These are phyloP conservation scores for Ustilago sp. DNA, from an alignment of 1,284 basidiomycete genomes.

Conservation along the genomic window DNA sequence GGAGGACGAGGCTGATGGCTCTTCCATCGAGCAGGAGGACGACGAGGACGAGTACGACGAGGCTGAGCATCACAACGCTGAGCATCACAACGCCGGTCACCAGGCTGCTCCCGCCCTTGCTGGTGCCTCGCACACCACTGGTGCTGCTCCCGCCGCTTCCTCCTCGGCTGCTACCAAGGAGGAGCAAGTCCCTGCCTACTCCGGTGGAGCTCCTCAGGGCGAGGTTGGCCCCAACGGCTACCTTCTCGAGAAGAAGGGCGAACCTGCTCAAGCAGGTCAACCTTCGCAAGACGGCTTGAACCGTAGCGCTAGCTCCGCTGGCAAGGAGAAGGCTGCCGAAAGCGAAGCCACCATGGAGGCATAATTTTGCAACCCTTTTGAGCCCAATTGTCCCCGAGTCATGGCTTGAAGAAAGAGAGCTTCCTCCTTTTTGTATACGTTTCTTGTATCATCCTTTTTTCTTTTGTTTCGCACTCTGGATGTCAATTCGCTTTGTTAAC, in stretches of 20 bases:
- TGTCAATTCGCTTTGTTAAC: conserved; percentile 25
- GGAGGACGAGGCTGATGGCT: conserved; percentile 78
- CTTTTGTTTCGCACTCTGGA: conserved; percentile 5
- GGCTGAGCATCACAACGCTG: conserved; percentile 51
- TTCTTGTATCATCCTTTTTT: conserved; percentile 9
- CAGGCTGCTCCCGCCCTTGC: conserved; percentile 58
- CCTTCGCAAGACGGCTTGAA: conserved; percentile 59
- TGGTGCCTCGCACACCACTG: conserved; percentile 52
- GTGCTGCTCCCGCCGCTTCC: conserved; percentile 41
- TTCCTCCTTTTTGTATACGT: neutral
- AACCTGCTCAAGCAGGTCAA: conserved; percentile 52
- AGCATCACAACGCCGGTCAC: conserved; percentile 43
- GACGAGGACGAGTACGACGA: conserved; percentile 74
- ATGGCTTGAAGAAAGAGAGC: conserved; percentile 6
- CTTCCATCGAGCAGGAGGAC: conserved; percentile 80
- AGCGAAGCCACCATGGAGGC: conserved; percentile 47
- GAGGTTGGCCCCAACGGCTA: conserved; percentile 77
- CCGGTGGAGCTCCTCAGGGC: conserved; percentile 48
- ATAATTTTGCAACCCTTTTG: conserved; percentile 8
- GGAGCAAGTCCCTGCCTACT: conserved; percentile 69
- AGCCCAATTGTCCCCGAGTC: neutral
- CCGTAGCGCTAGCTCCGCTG: conserved; percentile 46
- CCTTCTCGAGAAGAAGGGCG: conserved; percentile 73
- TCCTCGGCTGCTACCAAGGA: conserved; percentile 62
- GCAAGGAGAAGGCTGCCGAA: conserved; percentile 56